Conservation (phyloP, 2,329 filamentous ascomycete species). For the Ascochyta pisi region DNA sequence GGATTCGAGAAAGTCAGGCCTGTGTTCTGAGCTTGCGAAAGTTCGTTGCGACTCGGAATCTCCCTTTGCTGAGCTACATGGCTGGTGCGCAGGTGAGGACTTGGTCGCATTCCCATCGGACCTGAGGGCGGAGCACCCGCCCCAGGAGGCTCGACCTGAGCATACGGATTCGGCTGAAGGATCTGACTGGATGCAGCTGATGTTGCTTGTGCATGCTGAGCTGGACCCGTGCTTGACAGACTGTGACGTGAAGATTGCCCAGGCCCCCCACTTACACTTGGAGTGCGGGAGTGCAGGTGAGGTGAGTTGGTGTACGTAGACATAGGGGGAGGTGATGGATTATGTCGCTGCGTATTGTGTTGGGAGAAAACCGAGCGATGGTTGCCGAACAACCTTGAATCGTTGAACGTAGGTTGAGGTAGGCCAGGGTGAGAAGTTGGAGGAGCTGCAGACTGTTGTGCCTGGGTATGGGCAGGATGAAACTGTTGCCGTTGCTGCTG, state of each 20-base stretch:
- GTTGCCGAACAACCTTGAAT: constrained; percentile 30
- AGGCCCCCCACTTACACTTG: constrained; percentile 42
- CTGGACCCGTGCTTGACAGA: constrained; percentile 28
- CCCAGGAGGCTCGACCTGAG: constrained; percentile 46
- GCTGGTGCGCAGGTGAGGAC: constrained; percentile 42
- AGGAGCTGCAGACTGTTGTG: constrained; percentile 30
- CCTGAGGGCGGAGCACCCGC: constrained; percentile 35
- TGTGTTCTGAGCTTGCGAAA: constrained; percentile 40
- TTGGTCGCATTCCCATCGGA: constrained; percentile 47
- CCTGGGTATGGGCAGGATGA: constrained; percentile 35
- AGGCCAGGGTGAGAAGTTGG: constrained; percentile 39
- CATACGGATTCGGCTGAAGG: constrained; percentile 48
- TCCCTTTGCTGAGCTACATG: constrained; percentile 41
- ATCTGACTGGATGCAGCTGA: constrained; percentile 36
- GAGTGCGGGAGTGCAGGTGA: constrained; percentile 44
- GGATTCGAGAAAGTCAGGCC: constrained; percentile 43
- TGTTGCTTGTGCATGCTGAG: constrained; percentile 28
- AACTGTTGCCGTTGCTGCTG: constrained; percentile 38
- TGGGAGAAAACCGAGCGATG: constrained; percentile 45
- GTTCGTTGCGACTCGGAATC: constrained; percentile 40
- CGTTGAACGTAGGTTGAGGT: constrained; percentile 34
- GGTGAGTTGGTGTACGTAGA: constrained; percentile 41
- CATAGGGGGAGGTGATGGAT: constrained; percentile 44
- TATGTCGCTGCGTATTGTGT: constrained; percentile 42
- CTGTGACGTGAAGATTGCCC: constrained; percentile 34